Percentiles rank a stretch among this genome's conserved stretches.
phyloP scores from a whole-genome alignment of 768 basidiomycete species.

The Mycena sanguinolenta region DNA sequence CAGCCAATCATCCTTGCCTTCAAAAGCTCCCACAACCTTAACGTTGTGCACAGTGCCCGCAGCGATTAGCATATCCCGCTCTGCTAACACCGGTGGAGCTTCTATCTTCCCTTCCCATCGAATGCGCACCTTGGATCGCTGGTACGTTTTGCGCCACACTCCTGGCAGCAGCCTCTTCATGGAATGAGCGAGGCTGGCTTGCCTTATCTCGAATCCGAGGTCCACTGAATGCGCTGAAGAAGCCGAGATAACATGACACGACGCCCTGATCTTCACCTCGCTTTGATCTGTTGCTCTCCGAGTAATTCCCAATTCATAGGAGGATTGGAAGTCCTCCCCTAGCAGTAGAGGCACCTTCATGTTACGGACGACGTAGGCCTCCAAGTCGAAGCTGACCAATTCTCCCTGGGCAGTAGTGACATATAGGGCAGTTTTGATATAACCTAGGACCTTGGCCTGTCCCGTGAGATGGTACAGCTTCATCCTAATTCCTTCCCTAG shows the following conservation, averaged over 20 bases:
- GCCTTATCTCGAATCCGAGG: constrained; percentile 14
- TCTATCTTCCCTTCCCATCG: neutral
- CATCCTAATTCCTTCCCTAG: constrained; percentile 15
- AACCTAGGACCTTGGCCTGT: neutral
- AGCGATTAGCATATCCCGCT: constrained; percentile 6
- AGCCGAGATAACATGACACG: constrained; percentile 8
- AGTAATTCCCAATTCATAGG: constrained; percentile 37
- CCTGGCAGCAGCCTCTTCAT: neutral
- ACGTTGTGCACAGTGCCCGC: constrained; percentile 19
- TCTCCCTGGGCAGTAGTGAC: neutral
- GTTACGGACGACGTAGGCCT: constrained; percentile 41
- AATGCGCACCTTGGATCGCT: neutral
- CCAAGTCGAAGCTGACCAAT: constrained; percentile 31
- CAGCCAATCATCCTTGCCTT: constrained; percentile 27
- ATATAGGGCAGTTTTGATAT: neutral
- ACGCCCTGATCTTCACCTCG: too few species aligned
- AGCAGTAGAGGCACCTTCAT: constrained; percentile 44
- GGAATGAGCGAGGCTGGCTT: neutral
- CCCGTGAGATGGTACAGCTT: neutral
- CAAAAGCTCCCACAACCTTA: constrained; percentile 9
- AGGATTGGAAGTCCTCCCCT: constrained; percentile 44
- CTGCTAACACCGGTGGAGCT: constrained; percentile 4
- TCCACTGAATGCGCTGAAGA: constrained; percentile 20
- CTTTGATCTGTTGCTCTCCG: constrained; percentile 22
- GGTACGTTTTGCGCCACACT: neutral